Percentiles rank a stretch among this genome's conserved stretches.
Conservation (phyloP, 1,139 yeast species). For the Wickerhamiella pararugosa region DNA sequence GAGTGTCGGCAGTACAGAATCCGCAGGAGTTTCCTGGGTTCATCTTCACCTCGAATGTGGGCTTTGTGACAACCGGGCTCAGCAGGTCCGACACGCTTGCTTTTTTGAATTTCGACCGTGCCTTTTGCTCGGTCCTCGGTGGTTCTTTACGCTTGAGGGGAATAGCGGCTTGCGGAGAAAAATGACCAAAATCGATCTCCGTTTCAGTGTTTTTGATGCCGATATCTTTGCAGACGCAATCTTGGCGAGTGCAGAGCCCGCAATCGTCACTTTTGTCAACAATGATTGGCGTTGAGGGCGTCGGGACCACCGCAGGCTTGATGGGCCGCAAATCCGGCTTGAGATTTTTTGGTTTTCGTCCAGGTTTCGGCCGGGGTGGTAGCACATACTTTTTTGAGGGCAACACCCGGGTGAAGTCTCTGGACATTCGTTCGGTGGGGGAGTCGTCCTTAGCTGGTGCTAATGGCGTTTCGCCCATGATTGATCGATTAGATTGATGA, state of each 20-base stretch:
- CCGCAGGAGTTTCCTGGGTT: constrained; percentile 56
- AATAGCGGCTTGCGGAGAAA: neutral
- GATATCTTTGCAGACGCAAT: constrained; percentile 23
- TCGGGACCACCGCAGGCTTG: neutral
- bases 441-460: constrained; percentile 2
- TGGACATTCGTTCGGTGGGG: too few relatives aligned
- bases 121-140: neutral
- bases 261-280: constrained; percentile 13
- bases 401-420: neutral
- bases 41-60: constrained; percentile 8
- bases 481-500: neutral
- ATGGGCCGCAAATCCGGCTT: constrained; percentile 7
- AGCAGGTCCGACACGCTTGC: constrained; percentile 4
- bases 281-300: neutral
- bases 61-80: constrained; percentile 5
- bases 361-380: constrained; percentile 20
- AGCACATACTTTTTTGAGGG: constrained; percentile 14
- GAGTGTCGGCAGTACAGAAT: constrained; percentile 77
- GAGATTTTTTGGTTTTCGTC: constrained; percentile 16
- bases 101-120: constrained; percentile 1
- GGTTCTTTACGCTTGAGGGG: constrained; percentile 1
- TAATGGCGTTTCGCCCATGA: constrained; percentile 2
- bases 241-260: constrained; percentile 22
- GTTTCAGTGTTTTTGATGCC: constrained; percentile 12
- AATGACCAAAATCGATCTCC: neutral